phyloP scores from a whole-genome alignment of 257 asterid species.

The Solanum habrochaites region DNA sequence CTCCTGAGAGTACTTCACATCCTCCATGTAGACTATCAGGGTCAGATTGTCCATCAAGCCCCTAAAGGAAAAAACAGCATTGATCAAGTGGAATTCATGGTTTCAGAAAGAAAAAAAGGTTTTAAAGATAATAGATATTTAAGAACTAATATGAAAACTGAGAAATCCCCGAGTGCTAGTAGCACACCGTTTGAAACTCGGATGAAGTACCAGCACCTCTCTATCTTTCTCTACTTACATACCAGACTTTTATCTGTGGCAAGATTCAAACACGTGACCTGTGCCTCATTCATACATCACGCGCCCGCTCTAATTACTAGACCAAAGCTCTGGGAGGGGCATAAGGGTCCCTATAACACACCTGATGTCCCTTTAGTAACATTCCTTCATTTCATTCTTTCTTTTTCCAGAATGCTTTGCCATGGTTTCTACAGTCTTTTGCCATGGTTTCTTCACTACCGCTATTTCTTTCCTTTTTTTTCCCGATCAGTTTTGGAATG shows the following conservation, averaged over 20 bases:
- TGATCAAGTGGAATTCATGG: background rate
- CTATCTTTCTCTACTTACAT: background rate
- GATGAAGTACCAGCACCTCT: background rate
- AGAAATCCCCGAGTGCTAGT: background rate
- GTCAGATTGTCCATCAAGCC: slow-evolving; percentile 69
- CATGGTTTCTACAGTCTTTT: background rate
- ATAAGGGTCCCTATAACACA: background rate
- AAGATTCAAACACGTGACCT: background rate
- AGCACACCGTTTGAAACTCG: background rate
- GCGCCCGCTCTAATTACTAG: background rate
- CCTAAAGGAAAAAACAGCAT: slow-evolving; percentile 24
- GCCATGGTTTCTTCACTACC: background rate
- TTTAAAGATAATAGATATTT: background rate
- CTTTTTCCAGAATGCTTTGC: background rate
- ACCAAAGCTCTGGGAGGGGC: no score
- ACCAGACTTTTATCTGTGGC: background rate
- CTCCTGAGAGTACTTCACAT: slow-evolving; percentile 68
- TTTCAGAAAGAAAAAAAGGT: background rate
- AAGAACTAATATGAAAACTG: background rate
- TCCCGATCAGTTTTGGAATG: background rate
- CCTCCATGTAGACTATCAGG: slow-evolving; percentile 74
- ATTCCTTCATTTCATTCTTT: background rate
- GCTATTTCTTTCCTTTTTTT: background rate
- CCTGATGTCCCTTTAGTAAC: background rate
- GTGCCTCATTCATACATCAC: background rate